A percentile compares a stretch with the other conserved stretches of the same genome.
Conservation (phyloP, 495 filamentous ascomycete species). For the Aspergillus sclerotiicarbonarius region DNA sequence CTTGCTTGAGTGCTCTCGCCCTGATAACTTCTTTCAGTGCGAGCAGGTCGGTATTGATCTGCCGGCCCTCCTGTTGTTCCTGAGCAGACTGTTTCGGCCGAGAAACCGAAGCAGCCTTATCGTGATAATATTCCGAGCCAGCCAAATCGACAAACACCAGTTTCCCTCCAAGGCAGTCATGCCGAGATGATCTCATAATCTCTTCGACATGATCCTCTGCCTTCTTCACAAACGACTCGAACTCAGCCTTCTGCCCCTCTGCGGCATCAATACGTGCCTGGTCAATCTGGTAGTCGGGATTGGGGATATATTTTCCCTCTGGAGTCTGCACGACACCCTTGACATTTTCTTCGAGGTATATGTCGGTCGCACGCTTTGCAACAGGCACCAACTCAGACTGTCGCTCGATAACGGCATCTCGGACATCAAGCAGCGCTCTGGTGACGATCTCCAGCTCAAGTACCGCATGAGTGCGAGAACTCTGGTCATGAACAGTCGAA, state of each 20-base stretch:
- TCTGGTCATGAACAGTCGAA: slow-evolving; percentile 27
- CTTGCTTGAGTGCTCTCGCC: slow-evolving; percentile 13
- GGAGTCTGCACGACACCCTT: slow-evolving; percentile 5
- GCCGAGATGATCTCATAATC: slow-evolving; percentile 1
- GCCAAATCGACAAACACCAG: slow-evolving; percentile 31
- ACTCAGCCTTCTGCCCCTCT: slow-evolving; percentile 23
- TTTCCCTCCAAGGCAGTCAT: slow-evolving; percentile 23
- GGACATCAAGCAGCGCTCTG: slow-evolving; percentile 15
- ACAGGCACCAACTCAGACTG: slow-evolving; percentile 27
- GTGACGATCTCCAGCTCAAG: slow-evolving; percentile 26
- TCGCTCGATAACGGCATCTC: slow-evolving; percentile 22
- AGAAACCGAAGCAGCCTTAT: slow-evolving; percentile 6
- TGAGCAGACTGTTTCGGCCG: slow-evolving; percentile 20
- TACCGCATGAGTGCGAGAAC: slow-evolving; percentile 29
- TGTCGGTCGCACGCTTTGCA: slow-evolving; percentile 25
- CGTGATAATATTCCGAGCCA: slow-evolving; percentile 24
- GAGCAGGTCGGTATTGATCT: slow-evolving; percentile 31
- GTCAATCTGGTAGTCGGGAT: slow-evolving; percentile 20
- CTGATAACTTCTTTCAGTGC: slow-evolving; percentile 32
- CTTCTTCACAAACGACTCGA: slow-evolving; percentile 17
- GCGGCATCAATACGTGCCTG: slow-evolving; percentile 24
- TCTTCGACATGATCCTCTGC: slow-evolving; percentile 17
- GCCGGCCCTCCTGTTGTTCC: slow-evolving; percentile 23
- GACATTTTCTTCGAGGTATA: slow-evolving; percentile 23
- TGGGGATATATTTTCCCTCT: slow-evolving; percentile 20